Evolutionary conservation across 75 land plant genomes (phyloP).

Genomic region (Cupressus sempervirens): DNA sequence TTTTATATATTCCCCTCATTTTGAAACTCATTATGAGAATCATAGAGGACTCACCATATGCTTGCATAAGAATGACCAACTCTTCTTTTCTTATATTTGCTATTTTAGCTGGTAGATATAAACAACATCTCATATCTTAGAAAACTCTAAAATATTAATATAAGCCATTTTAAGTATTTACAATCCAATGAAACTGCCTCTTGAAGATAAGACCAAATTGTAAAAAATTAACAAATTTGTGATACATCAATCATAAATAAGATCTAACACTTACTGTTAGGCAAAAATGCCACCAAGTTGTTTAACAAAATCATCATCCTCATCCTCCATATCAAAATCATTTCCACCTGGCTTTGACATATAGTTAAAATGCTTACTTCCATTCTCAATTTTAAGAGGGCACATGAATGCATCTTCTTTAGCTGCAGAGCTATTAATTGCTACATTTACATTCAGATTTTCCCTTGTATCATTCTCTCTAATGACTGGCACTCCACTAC

Average conservation of each 20-base stretch:
- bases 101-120: background rate
- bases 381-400: slow-evolving; percentile 4
- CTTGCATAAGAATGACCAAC: background rate
- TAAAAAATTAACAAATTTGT: background rate
- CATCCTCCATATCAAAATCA: slow-evolving; percentile 3
- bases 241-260: background rate
- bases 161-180: background rate
- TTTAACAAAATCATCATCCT: slow-evolving; percentile 11
- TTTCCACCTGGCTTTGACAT: background rate
- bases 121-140: background rate
- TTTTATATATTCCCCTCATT: background rate
- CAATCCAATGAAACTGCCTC: background rate
- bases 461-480: background rate
- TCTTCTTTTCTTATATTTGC: background rate
- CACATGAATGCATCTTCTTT: background rate
- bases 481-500: background rate
- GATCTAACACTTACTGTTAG: background rate
- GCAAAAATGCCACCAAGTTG: slow-evolving; percentile 14
- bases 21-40: background rate
- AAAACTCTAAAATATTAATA: background rate
- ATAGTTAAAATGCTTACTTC: background rate
- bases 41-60: background rate
- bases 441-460: background rate
- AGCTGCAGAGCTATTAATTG: background rate
- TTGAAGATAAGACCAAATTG: background rate